A percentile compares a stretch with the other conserved stretches of the same genome.
These are phyloP conservation scores for Sequoia sempervirens DNA, from an alignment of 75 land plant genomes.

Conservation along the genomic window DNA sequence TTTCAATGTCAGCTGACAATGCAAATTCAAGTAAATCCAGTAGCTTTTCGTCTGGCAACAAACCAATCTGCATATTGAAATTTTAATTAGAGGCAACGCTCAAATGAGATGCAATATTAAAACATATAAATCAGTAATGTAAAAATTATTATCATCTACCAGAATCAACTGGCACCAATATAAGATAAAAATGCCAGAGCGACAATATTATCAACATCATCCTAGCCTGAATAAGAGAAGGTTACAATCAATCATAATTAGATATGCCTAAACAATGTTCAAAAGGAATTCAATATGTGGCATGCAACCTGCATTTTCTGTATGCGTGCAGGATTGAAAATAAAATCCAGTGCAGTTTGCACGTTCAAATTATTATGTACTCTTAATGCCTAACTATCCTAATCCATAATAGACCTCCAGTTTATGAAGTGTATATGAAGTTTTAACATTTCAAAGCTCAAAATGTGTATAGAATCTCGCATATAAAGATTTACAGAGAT, in stretches of 20 bases:
- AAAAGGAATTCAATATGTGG: no score
- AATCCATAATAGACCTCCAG: neutral
- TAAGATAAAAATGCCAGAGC: neutral
- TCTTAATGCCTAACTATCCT: neutral
- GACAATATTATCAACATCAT: no score
- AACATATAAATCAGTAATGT: no score
- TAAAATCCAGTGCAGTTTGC: neutral
- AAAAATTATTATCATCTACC: neutral
- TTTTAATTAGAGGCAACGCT: neutral
- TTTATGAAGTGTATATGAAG: no score
- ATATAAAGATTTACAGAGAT: constrained; percentile 24
- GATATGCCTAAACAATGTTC: no score
- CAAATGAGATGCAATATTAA: neutral
- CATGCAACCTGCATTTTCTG: no score
- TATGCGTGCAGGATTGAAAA: neutral
- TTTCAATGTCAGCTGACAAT: constrained; percentile 52
- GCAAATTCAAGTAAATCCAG: constrained; percentile 57
- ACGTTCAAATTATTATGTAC: no score
- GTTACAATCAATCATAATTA: no score
- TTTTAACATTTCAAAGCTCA: neutral
- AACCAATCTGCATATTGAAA: constrained; percentile 47
- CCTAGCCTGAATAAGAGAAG: neutral
- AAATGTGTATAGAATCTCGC: neutral
- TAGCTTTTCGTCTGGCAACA: constrained; percentile 59
- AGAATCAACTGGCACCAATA: neutral